Percentiles rank a stretch among this genome's conserved stretches.
These are phyloP conservation scores for Raphanus hybrid DNA, from an alignment of 441 rosid genomes.

Conservation along the genomic window DNA sequence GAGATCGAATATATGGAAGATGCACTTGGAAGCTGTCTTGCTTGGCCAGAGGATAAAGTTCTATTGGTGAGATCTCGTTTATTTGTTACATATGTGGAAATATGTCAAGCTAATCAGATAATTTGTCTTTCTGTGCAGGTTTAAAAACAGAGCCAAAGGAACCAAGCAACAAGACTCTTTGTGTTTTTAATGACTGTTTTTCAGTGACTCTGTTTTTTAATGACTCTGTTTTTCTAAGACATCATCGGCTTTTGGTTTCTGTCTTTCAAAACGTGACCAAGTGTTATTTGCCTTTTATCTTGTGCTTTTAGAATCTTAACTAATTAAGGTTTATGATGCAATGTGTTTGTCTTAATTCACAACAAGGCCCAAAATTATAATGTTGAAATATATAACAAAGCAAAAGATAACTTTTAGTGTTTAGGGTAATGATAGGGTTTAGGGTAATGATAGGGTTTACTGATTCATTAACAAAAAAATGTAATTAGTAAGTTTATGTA, in stretches of 20 bases:
- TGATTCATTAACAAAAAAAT: neutral
- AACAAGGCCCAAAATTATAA: neutral
- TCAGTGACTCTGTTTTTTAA: neutral
- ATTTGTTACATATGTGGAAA: neutral
- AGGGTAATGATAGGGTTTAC: neutral
- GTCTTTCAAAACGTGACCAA: too few species aligned
- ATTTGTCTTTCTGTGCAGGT: neutral
- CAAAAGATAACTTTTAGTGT: neutral
- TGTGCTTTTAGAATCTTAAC: too few species aligned
- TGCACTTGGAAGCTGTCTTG: slow-evolving; percentile 7
- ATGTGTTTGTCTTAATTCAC: too few species aligned
- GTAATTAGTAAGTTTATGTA: too few species aligned
- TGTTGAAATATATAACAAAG: neutral
- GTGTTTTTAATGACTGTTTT: neutral
- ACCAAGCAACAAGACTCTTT: too few species aligned
- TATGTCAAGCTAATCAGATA: neutral
- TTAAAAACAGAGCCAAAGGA: too few species aligned
- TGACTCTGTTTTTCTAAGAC: too few species aligned
- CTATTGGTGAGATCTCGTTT: neutral
- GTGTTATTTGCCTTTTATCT: too few species aligned
- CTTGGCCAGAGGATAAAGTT: neutral
- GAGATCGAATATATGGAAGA: slow-evolving; percentile 1
- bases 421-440: neutral
- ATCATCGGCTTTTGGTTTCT: neutral
- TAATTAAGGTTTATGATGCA: too few species aligned